These are phyloP conservation scores for Polyporus tsugae DNA, from an alignment of 1,284 basidiomycete species.

Conservation along the genomic window DNA sequence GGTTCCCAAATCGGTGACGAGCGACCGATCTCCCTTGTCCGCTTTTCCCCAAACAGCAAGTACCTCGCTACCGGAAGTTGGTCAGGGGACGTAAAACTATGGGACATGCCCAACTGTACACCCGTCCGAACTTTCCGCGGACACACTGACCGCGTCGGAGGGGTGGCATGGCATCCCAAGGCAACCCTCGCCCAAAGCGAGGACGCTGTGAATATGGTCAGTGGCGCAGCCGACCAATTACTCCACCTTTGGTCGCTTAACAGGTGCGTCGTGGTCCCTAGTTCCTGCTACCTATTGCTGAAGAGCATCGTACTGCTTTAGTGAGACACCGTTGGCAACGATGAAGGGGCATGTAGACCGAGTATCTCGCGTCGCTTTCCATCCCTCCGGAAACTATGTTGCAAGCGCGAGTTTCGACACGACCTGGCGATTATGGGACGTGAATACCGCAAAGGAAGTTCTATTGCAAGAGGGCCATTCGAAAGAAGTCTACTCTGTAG, in stretches of 20 bases:
- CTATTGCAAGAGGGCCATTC: conserved; percentile 97
- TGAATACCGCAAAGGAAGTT: conserved; percentile 81
- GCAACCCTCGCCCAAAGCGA: conserved; percentile 85
- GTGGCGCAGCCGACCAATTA: conserved; percentile 88
- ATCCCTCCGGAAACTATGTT: conserved; percentile 93
- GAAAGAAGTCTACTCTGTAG: conserved; percentile 94
- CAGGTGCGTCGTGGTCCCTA: conserved; percentile 55
- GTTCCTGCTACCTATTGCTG: neutral
- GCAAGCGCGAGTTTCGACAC: conserved; percentile 98
- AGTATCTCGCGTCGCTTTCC: conserved; percentile 94
- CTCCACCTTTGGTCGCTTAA: conserved; percentile 92
- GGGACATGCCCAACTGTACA: conserved; percentile 93
- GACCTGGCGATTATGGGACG: conserved; percentile 99
- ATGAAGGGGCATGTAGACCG: conserved; percentile 91
- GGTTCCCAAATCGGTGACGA: conserved; percentile 99
- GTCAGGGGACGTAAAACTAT: conserved; percentile 94
- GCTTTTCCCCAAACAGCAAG: conserved; percentile 93
- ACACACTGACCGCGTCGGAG: conserved; percentile 92
- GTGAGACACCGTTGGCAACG: conserved; percentile 82
- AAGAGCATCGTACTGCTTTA: conserved; percentile 36
- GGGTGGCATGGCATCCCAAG: conserved; percentile 96
- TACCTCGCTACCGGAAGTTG: conserved; percentile 93
- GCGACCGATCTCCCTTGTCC: conserved; percentile 91
- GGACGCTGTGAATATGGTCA: conserved; percentile 85
- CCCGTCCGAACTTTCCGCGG: conserved; percentile 78